Percentiles rank a stretch among this genome's conserved stretches.
Evolutionary conservation across 2,329 filamentous ascomycete genomes (phyloP).

Genomic region (Aspergillus pseudotamarii): DNA sequence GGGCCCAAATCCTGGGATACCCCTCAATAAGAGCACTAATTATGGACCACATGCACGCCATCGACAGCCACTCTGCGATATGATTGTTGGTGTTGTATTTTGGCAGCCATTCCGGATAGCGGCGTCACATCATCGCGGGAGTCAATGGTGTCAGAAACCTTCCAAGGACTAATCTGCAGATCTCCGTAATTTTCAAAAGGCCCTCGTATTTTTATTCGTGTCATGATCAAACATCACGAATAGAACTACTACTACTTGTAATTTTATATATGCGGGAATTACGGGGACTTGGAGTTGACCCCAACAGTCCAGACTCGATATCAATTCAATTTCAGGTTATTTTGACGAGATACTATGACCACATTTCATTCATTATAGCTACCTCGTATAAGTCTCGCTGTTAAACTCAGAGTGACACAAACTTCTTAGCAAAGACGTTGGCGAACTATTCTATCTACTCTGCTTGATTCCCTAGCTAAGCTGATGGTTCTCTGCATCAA

Average conservation of each 20-base stretch:
- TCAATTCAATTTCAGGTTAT: neutral
- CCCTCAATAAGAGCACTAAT: slow-evolving; percentile 1
- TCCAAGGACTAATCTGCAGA: neutral
- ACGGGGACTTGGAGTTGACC: neutral
- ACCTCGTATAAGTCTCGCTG: neutral
- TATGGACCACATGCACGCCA: slow-evolving; percentile 9
- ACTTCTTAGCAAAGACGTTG: neutral
- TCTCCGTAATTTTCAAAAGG: neutral
- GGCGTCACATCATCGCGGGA: slow-evolving; percentile 25
- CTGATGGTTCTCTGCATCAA: slow-evolving; percentile 4
- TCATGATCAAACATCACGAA: neutral
- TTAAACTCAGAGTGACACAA: neutral
- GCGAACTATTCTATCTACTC: neutral
- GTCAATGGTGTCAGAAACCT: slow-evolving; percentile 22
- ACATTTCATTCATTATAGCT: neutral
- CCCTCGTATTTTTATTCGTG: neutral
- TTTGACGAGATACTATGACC: neutral
- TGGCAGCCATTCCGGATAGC: slow-evolving; percentile 6
- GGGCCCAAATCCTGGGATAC: neutral
- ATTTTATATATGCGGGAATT: neutral
- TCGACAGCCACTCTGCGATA: neutral
- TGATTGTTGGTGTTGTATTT: neutral
- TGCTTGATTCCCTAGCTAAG: neutral
- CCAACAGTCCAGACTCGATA: neutral
- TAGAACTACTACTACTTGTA: neutral